Percentiles rank a stretch among this genome's conserved stretches.
phyloP scores from a whole-genome alignment of 768 basidiomycete genomes.

The Suillus cothurnatus region DNA sequence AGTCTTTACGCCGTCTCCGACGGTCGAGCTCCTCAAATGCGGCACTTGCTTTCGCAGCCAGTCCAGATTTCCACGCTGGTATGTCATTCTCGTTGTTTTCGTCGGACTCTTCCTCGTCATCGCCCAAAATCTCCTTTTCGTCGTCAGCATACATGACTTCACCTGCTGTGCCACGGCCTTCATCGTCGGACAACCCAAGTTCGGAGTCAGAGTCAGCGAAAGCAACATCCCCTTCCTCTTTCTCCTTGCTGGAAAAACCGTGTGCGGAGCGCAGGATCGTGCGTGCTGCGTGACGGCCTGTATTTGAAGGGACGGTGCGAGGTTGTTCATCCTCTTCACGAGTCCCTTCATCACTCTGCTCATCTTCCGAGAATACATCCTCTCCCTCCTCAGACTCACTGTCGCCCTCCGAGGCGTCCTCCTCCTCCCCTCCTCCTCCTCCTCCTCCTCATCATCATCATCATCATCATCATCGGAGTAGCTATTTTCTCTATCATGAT shows the following conservation, averaged over 20 bases:
- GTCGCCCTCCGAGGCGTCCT: conserved; percentile 31
- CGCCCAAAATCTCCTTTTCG: conserved; percentile 52
- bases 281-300: conserved; percentile 54
- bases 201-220: conserved; percentile 86
- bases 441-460: conserved; percentile 19
- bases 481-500: conserved; percentile 37
- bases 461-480: conserved; percentile 39
- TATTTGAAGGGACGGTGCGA: conserved; percentile 22
- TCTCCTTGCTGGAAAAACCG: conserved; percentile 38
- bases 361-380: conserved; percentile 32
- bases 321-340: conserved; percentile 11
- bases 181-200: conserved; percentile 51
- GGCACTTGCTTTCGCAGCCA: conserved; percentile 52
- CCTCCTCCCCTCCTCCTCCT: conserved; percentile 27
- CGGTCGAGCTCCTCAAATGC: conserved; percentile 43
- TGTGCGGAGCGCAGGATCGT: conserved; percentile 38
- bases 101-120: conserved; percentile 46
- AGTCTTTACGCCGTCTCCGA: conserved; percentile 57
- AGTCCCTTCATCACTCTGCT: conserved; percentile 13
- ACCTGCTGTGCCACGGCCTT: conserved; percentile 30
- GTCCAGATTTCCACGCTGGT: conserved; percentile 76
- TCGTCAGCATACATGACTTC: conserved; percentile 51
- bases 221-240: conserved; percentile 48
- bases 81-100: conserved; percentile 41
- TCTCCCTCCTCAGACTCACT: conserved; percentile 28